phyloP scores from a whole-genome alignment of 345 rosid genomes.

The Salix arbutifolia region DNA sequence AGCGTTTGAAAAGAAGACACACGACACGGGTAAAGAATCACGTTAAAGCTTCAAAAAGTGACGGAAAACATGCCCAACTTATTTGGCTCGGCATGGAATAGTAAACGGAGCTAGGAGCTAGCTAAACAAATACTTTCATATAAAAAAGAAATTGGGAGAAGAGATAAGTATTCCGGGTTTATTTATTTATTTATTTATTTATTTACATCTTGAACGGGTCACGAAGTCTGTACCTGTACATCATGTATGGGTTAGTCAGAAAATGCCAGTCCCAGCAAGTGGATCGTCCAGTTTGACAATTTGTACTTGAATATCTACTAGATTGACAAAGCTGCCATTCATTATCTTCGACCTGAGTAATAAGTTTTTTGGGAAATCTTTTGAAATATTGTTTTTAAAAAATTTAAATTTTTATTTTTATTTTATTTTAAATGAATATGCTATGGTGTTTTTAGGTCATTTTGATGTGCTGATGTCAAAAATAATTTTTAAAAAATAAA shows the following conservation, averaged over 20 bases:
- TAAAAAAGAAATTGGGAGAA: too few relatives aligned
- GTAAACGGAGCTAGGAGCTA: not conserved
- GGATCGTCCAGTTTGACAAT: conserved; percentile 4
- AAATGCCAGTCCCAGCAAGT: conserved; percentile 21
- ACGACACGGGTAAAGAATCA: not conserved
- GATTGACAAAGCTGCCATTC: conserved; percentile 2
- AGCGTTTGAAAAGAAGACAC: not conserved
- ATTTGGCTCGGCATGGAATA: not conserved
- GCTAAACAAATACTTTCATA: too few relatives aligned
- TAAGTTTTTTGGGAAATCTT: too few relatives aligned
- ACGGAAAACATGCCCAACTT: not conserved
- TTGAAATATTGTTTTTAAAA: too few relatives aligned
- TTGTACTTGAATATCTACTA: not conserved
- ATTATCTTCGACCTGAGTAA: not conserved
- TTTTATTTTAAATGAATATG: too few relatives aligned
- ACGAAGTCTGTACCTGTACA: not conserved
- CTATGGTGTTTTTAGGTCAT: too few relatives aligned
- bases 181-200: too few relatives aligned
- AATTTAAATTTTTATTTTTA: too few relatives aligned
- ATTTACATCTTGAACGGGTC: not conserved
- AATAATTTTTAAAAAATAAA: too few relatives aligned
- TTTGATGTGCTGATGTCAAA: too few relatives aligned
- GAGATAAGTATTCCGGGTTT: too few relatives aligned
- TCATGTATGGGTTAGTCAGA: not conserved
- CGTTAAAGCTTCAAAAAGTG: conserved; percentile 8